These are phyloP conservation scores for Stentor coeruleus DNA, from an alignment of 73 alveolate species.

Conservation along the genomic window DNA sequence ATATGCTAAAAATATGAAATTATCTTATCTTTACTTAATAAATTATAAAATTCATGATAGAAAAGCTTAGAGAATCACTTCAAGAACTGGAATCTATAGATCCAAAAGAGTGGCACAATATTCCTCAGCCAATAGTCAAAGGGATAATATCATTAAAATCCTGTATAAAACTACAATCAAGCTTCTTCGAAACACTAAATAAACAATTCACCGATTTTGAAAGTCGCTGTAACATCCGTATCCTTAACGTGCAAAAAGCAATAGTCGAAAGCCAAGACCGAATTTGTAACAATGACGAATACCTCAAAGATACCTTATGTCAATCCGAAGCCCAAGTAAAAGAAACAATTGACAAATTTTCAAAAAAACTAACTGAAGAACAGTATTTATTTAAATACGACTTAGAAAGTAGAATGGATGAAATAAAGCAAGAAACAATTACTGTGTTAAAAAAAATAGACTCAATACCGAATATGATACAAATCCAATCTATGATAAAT, in stretches of 20 bases:
- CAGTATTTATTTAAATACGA: neutral
- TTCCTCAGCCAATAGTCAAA: neutral
- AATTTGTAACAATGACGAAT: neutral
- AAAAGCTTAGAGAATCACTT: neutral
- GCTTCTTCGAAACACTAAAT: neutral
- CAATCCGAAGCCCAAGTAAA: neutral
- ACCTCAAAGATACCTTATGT: neutral
- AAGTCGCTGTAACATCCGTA: neutral
- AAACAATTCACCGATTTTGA: neutral
- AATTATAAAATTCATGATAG: too few species aligned
- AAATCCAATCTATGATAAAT: neutral
- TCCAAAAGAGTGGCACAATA: constrained; percentile 1
- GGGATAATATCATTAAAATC: neutral
- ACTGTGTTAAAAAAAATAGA: neutral
- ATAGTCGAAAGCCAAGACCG: neutral
- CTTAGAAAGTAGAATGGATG: neutral
- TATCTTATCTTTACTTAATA: too few species aligned
- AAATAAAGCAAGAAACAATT: too few species aligned
- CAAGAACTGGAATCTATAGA: neutral
- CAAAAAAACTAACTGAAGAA: neutral
- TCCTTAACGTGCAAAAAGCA: neutral
- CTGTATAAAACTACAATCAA: neutral
- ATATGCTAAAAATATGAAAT: too few species aligned
- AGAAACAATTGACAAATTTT: neutral
- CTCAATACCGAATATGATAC: neutral